Evolutionary conservation across 208 protist genomes (phyloP).

Genomic region (Acanthamoeba triangularis): DNA sequence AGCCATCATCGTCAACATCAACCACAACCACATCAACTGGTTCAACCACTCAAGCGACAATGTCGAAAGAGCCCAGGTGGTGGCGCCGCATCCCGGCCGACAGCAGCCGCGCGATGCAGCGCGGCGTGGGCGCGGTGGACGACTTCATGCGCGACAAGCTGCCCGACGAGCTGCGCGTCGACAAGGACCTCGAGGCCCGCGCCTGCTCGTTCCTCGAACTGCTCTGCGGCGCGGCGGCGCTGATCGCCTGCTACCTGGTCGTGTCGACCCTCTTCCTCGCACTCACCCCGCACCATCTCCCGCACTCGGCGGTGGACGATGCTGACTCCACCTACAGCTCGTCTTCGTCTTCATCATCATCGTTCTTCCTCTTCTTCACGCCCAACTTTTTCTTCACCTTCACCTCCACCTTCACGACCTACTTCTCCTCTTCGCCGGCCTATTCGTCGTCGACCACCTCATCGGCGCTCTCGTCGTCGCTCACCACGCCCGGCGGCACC

Average conservation of each 20-base stretch:
- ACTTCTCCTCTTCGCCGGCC: background rate
- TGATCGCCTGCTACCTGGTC: background rate
- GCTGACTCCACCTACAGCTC: background rate
- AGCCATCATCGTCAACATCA: background rate
- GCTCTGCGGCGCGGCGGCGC: background rate
- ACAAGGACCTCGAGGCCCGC: background rate
- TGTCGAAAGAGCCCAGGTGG: no score
- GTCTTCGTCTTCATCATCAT: background rate
- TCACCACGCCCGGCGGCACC: background rate
- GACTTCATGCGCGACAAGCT: background rate
- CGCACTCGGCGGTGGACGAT: no score
- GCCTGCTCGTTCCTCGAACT: background rate
- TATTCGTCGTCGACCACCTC: background rate
- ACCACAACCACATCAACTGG: background rate
- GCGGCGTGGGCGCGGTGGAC: background rate
- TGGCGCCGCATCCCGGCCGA: background rate
- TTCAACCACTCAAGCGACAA: background rate
- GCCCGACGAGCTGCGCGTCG: background rate
- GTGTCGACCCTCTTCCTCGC: background rate
- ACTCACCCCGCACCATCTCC: background rate
- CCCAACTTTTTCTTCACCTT: slow-evolving; percentile 28
- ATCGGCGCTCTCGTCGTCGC: background rate
- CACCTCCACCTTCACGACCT: background rate
- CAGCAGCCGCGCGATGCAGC: background rate
- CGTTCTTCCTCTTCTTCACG: background rate